Evolutionary conservation across 176 grass and related monocot genomes (phyloP), one percentile per base, ranked within the genome.

Genomic region (Triticum dicoccoides): DNA sequence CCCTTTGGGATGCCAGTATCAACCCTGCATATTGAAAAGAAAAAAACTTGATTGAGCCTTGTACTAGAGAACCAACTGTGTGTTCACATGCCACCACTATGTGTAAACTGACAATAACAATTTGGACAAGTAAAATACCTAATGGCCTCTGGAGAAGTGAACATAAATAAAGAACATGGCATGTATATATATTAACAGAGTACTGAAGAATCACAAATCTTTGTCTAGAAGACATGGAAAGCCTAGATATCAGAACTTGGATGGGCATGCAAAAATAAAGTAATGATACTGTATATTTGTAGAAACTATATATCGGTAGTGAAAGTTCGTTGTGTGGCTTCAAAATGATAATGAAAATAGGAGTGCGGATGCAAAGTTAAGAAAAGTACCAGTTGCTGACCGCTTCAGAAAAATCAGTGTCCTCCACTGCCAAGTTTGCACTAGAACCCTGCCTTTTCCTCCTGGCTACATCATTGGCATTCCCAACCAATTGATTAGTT

Each of bases 311-410:
- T 13, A 30, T 38, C 1, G 5, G 23, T 30, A 24, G 33, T 21
- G 9, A 41, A 59, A 49, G 24, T 69, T 13, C 6, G 5, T 14
- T 42, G 3, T 65, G 27, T 18, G 18, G 39, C 14, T 76, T 14
- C 11, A 23, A 12, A 83, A 64, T 11, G 21, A 83, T 56, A 80
- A 74, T 24, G 11, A 73, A 27, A 88, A 80, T 35, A 64, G 11
- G 67, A 30, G 17, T n/a, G 17, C 25, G 17, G 65, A 8, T 65
- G 82, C 30, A 66, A 67, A 62, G 80, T 84, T 74, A 17, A 84
- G 77, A 88, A 69, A 37, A 86, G 80, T 91, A 95, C 94, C 89
- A 87, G 86, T 83, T 89, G 32, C 51, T 77, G 80, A 42, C 63
- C 47, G n/a, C 66, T 37, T 89, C 94, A 80, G 65, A 61, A 85